phyloP scores from a whole-genome alignment of 768 basidiomycete genomes.

The Lactarius akahatsu region DNA sequence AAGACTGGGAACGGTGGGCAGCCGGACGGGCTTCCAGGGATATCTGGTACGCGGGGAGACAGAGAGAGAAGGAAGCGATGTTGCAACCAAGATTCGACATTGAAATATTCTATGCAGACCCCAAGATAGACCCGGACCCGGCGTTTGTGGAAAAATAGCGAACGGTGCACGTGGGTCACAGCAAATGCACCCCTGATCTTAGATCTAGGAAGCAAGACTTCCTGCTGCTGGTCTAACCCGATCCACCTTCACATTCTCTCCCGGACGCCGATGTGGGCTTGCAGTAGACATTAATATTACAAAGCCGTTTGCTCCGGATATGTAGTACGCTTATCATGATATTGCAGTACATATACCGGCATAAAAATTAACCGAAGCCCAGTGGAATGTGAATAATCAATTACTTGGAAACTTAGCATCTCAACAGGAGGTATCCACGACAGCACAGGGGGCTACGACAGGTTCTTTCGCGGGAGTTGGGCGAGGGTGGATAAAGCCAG shows the following conservation, averaged over 20 bases:
- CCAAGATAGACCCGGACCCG: neutral
- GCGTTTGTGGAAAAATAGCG: neutral
- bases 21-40: constrained; percentile 1
- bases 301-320: neutral
- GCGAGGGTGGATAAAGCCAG: constrained; percentile 18
- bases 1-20: neutral
- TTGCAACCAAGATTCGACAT: neutral
- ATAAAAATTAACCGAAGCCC: neutral
- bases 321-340: neutral
- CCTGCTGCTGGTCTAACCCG: neutral
- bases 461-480: neutral
- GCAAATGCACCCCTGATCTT: constrained; percentile 2
- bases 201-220: constrained; percentile 3
- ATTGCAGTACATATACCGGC: neutral
- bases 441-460: neutral
- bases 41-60: neutral
- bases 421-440: constrained; percentile 11
- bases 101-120: constrained; percentile 12
- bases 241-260: neutral
- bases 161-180: constrained; percentile 17
- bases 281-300: neutral
- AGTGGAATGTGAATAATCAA: neutral
- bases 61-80: neutral
- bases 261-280: neutral
- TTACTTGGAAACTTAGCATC: neutral